Conservation (phyloP, 179 eudicot genomes). For the Silene vulgaris region DNA sequence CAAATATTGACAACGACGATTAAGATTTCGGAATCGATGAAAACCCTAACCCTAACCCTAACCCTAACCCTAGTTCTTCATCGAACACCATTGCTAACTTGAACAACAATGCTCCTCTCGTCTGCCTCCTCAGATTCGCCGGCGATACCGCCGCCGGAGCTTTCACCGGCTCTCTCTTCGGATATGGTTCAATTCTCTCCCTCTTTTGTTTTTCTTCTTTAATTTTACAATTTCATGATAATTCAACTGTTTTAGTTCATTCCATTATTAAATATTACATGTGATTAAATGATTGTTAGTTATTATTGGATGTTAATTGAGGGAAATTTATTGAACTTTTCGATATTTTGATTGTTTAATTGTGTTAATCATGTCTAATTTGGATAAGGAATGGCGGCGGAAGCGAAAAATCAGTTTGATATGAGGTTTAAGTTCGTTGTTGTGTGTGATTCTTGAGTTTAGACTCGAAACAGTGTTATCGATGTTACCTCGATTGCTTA, state of each 20-base stretch:
- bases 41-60: slow-evolving; percentile 35
- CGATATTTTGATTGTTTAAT: not conserved
- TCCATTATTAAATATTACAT: not conserved
- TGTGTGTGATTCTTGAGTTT: not conserved
- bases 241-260: not conserved
- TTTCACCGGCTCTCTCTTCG: slow-evolving; percentile 75
- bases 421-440: not conserved
- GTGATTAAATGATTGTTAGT: not conserved
- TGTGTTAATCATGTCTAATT: not conserved
- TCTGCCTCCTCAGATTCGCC: slow-evolving; percentile 59
- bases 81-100: slow-evolving; percentile 18
- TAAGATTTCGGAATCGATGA: slow-evolving; percentile 35
- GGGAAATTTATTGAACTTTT: not conserved
- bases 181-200: slow-evolving; percentile 46
- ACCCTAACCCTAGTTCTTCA: slow-evolving; percentile 30
- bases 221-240: not conserved
- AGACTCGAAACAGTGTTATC: not conserved
- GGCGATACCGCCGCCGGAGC: slow-evolving; percentile 70
- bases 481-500: not conserved
- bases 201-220: not conserved
- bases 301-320: not conserved
- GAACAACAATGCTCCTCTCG: slow-evolving; percentile 31
- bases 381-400: not conserved
- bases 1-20: slow-evolving; percentile 24
- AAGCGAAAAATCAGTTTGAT: not conserved